These are phyloP conservation scores for Ananas comosus DNA, from an alignment of 176 grass and related monocot species.

Conservation along the genomic window DNA sequence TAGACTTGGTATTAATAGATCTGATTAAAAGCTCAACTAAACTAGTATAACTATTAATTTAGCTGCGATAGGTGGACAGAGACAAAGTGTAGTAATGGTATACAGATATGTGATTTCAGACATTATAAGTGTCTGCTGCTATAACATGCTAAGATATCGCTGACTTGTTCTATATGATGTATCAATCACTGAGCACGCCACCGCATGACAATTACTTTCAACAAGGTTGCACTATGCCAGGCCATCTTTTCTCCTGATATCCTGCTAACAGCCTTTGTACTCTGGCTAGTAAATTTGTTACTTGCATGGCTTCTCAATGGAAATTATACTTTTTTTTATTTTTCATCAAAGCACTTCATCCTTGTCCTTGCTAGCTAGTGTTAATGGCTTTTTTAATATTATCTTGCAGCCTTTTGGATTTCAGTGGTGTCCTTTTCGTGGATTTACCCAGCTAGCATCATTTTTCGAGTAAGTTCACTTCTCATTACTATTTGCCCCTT, in stretches of 20 bases:
- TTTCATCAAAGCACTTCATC: slow-evolving; percentile 1
- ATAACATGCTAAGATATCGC: too few species aligned
- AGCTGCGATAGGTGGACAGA: too few species aligned
- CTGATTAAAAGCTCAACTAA: too few species aligned
- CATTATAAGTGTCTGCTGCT: too few species aligned
- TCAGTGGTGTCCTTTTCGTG: slow-evolving; percentile 88
- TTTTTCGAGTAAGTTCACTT: slow-evolving; percentile 71
- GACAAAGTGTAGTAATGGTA: too few species aligned
- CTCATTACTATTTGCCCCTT: slow-evolving; percentile 10
- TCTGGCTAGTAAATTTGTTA: not conserved
- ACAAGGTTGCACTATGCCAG: not conserved
- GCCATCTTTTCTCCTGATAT: not conserved
- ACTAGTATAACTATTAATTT: too few species aligned
- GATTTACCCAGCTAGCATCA: slow-evolving; percentile 82
- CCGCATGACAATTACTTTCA: not conserved
- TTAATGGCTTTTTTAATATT: slow-evolving; percentile 3
- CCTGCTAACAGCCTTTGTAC: not conserved
- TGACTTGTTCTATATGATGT: too few species aligned
- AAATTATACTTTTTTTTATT: not conserved
- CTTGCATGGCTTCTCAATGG: not conserved
- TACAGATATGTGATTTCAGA: too few species aligned
- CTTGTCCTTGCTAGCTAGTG: slow-evolving; percentile 8
- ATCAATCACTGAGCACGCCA: too few species aligned
- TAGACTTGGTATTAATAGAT: too few species aligned
- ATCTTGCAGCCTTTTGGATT: slow-evolving; percentile 85